Conservation (phyloP, 2,329 filamentous ascomycete species). For the Trichoderma koningiopsis region DNA sequence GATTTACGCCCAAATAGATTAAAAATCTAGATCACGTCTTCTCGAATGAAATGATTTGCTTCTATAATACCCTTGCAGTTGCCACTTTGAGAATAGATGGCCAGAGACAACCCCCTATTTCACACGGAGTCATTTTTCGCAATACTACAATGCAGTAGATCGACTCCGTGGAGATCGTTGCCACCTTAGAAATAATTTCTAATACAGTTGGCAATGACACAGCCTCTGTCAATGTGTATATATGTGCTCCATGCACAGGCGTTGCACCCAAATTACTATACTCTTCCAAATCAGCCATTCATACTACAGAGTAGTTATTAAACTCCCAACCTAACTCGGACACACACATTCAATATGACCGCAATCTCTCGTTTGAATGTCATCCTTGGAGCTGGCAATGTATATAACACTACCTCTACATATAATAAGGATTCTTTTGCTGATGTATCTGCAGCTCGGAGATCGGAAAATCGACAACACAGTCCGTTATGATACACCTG, state of each 20-base stretch:
- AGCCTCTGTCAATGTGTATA: neutral
- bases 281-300: neutral
- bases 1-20: neutral
- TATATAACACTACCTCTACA: neutral
- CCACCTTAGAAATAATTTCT: neutral
- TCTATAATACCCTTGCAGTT: constrained; percentile 12
- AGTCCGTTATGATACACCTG: constrained; percentile 32
- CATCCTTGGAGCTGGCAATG: constrained; percentile 20
- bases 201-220: neutral
- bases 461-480: constrained; percentile 30
- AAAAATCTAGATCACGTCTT: neutral
- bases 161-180: neutral
- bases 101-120: neutral
- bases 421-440: neutral
- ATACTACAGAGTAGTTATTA: too few relatives aligned
- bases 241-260: neutral
- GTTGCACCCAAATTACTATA: neutral
- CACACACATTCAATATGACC: neutral
- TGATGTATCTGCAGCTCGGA: constrained; percentile 29
- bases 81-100: neutral
- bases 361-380: constrained; percentile 6
- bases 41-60: neutral
- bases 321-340: neutral
- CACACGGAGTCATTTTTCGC: neutral
- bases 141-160: neutral